Conservation (phyloP, 23 red algal species). For the Chondrus crispus region DNA sequence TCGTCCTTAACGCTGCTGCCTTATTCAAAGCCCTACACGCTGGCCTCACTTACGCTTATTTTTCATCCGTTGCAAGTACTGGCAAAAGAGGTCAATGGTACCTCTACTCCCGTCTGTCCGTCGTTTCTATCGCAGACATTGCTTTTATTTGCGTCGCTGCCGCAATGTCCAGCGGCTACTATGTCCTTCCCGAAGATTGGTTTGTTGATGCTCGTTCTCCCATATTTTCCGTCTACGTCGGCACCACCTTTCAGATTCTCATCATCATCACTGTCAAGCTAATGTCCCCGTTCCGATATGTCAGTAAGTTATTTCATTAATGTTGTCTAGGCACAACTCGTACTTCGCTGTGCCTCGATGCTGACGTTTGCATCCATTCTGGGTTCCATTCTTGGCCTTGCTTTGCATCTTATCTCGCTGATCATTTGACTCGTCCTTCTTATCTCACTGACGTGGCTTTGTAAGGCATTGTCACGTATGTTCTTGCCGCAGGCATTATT, state of each 20-base stretch:
- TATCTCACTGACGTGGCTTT: no score
- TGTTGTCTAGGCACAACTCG: neutral
- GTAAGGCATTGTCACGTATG: neutral
- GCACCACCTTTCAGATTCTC: neutral
- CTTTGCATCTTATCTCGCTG: neutral
- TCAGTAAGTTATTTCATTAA: conserved; percentile 8
- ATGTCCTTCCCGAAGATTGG: neutral
- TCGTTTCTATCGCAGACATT: neutral
- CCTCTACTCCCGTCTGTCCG: neutral
- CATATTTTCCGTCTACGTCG: neutral
- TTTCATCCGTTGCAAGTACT: neutral
- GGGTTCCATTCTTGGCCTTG: neutral
- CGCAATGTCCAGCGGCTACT: neutral
- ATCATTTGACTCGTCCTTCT: neutral
- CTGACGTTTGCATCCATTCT: neutral
- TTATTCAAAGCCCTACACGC: neutral
- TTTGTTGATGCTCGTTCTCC: neutral
- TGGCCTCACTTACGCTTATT: neutral
- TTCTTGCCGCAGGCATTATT: neutral
- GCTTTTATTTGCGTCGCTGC: neutral
- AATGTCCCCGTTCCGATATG: neutral
- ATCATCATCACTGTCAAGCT: neutral
- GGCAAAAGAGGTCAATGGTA: neutral
- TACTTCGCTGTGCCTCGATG: neutral
- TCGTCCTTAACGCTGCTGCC: neutral